Evolutionary conservation across 2,329 filamentous ascomycete species (phyloP), one percentile per base, ranked within the genome.

Genomic region (Colletotrichum tropicale): DNA sequence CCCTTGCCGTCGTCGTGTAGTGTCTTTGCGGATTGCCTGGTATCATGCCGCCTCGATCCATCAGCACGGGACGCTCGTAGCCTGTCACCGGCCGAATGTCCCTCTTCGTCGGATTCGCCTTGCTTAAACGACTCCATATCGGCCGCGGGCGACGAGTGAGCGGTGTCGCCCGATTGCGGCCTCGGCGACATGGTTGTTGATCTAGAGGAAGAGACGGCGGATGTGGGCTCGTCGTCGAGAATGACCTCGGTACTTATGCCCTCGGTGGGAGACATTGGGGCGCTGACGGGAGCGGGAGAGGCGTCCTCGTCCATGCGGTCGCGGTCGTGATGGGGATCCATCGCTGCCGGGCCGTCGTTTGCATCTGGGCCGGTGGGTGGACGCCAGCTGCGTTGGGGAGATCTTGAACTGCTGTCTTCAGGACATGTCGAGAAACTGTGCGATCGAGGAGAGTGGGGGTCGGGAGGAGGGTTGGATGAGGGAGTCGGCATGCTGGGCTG

Each of bases 101-200:
- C 55, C 26, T 85, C 84, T 68, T 87, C 84, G 67, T 86, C 86
- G 3, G 83, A 81, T 78, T 85, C 84, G 77, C 85, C 83, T 68
- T 80, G 81, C 79, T 89, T 90, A 70, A 82, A 71, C 7, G 77
- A 76, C 60, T 83, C 83, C 69, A 76, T 71, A n/a, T 81, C 82
- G 60, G 80, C 81, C 58, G 80, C 80, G 74, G 83, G 85, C 61
- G 82, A 84, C 70, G 83, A 83, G 73, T 82, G 79, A 76, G 79
- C 79, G 34, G 83, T 84, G 28, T 77, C 78, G 52, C 78, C 81
- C 12, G 84, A 83, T 43, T 83, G 84, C n/a, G 86, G 84, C 10
- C 81, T 81, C 18, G 87, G 87, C 6, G 88, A 88, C 81, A 86
- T 83, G 64, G 86, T 87, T 8, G 84, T 83, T n/a, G 85, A 84